Base-by-base conservation (phyloP, 768 basidiomycete genomes). In the Mrakia gelida region DNA sequence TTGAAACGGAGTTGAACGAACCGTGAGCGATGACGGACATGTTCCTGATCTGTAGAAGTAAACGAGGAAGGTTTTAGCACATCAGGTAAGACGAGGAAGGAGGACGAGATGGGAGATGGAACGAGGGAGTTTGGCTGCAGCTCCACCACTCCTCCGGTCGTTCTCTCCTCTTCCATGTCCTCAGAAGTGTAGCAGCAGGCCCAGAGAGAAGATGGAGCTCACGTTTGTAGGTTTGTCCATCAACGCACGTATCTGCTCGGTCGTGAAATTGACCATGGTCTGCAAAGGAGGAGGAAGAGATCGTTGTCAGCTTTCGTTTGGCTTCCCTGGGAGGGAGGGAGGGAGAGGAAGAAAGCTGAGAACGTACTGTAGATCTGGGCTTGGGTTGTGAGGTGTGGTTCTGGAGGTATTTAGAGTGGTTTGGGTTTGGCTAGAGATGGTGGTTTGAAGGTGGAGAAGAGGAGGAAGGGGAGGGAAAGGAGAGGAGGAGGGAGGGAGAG, bases 11-110 rank as follows among this genome's bases (percentile, higher is more conserved):
- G 9, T 7, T 56, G 77, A 5, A 77, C 82, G 77, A 30, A 82
- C 82, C 82, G 81, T 86, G 86, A 81, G 86, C 86, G 81, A 86
- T 86, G 80, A 86, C 86, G 78, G 85, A 86, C 85, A 86, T 85
- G 84, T 85, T 85, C 71, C 49, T 43, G 28, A 74, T 77, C 85
- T 82, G 82, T 7, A 23, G 1, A 21, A 0, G 23, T 10, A 23
- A 34, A 41, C 38, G 38, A 38, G 38, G 4, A 38, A 38, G 38
- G 38, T 3, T 38, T 38, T 38, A 38, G 38, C 4, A 38, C 38
- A 3, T 38, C 38, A 8, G n/a, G 59, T 0, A 41, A 54, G 30
- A 16, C 18, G 72, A 18, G 28, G 67, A 45, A 54, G 30, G 26
- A 4, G 30, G 62, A 38, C 13, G 28, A 62, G 38, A 41, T 61